Evolutionary conservation across 2,329 filamentous ascomycete species (phyloP).

Genomic region (Elsinoe perseae): DNA sequence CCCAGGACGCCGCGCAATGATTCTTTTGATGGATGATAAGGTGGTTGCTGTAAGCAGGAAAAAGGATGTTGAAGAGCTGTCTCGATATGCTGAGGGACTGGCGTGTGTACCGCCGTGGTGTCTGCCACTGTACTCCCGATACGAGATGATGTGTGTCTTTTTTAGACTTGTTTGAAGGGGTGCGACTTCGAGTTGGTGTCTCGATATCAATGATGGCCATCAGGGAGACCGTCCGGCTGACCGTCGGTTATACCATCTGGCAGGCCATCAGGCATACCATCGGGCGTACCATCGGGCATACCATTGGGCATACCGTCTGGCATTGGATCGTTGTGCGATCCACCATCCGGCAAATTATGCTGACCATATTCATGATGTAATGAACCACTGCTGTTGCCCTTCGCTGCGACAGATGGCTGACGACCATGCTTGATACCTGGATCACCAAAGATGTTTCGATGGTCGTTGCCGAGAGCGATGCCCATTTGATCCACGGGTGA

Average conservation of each 20-base stretch:
- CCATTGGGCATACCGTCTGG: background rate
- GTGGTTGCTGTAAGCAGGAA: background rate
- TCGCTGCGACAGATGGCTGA: background rate
- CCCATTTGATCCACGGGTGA: slow-evolving; percentile 12
- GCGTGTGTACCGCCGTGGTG: background rate
- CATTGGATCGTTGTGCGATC: background rate
- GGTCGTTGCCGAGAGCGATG: slow-evolving; percentile 15
- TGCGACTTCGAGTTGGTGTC: background rate
- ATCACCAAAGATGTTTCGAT: slow-evolving; percentile 26
- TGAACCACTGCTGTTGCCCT: background rate
- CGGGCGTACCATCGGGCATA: background rate
- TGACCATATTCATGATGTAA: background rate
- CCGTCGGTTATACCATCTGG: background rate
- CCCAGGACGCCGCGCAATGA: slow-evolving; percentile 10
- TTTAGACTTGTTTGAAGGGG: too few species aligned
- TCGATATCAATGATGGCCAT: background rate
- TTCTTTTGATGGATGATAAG: background rate
- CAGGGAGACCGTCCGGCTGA: background rate
- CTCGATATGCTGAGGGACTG: background rate
- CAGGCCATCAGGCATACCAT: background rate
- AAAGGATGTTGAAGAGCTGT: background rate
- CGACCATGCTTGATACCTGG: slow-evolving; percentile 24
- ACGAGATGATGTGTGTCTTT: background rate
- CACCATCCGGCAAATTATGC: background rate
- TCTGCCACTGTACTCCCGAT: background rate